A percentile compares a stretch with the other conserved stretches of the same genome.
Conservation (phyloP, 2,329 filamentous ascomycete genomes). For the Davidsoniella virescens region DNA sequence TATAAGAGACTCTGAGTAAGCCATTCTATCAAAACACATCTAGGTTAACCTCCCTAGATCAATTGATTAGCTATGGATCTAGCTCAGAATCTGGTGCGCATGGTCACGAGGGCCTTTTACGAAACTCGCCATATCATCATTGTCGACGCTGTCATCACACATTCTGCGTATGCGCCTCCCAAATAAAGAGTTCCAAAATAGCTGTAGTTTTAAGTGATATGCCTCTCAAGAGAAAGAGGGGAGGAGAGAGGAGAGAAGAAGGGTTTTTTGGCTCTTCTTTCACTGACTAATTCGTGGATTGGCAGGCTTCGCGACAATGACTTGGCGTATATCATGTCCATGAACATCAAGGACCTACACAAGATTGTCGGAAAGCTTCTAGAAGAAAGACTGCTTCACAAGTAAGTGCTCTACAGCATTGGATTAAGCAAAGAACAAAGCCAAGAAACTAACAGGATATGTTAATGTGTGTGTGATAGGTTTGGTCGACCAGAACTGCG, state of each 20-base stretch:
- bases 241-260: too few species aligned
- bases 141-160: constrained; percentile 71
- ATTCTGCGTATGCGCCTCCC: constrained; percentile 47
- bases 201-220: neutral
- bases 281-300: constrained; percentile 35
- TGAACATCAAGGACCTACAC: constrained; percentile 82
- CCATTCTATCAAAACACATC: neutral
- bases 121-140: constrained; percentile 70
- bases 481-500: constrained; percentile 48
- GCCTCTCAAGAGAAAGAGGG: neutral
- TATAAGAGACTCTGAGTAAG: too few species aligned
- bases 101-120: constrained; percentile 74
- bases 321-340: constrained; percentile 68
- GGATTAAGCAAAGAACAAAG: too few species aligned
- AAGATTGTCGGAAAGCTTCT: constrained; percentile 73
- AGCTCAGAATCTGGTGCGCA: constrained; percentile 67
- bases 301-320: constrained; percentile 74
- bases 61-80: constrained; percentile 28
- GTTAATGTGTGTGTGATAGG: neutral
- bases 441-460: neutral
- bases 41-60: neutral
- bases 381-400: constrained; percentile 54
- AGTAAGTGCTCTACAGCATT: constrained; percentile 52
- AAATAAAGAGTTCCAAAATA: too few species aligned
- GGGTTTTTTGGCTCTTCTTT: constrained; percentile 44